Conservation (phyloP, 2,329 filamentous ascomycete genomes). For the Neoscytalidium dimidiatum region DNA sequence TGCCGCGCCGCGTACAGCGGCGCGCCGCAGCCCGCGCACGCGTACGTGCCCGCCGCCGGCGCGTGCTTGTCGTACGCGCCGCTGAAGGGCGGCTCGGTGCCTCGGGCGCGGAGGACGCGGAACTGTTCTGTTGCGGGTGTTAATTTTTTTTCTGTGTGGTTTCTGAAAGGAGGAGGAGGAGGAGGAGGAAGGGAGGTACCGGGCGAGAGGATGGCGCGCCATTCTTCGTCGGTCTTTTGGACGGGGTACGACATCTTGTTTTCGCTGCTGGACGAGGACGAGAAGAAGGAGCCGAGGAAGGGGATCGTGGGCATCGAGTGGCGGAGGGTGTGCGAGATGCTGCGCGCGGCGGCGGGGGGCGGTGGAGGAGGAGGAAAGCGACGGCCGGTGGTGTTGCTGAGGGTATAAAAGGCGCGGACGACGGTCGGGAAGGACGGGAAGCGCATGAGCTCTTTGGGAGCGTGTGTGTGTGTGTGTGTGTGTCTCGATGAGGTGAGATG, state of each 20-base stretch:
- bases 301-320: constrained; percentile 76
- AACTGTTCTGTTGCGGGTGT: constrained; percentile 81
- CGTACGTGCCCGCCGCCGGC: constrained; percentile 75
- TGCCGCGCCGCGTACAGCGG: constrained; percentile 91
- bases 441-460: constrained; percentile 5
- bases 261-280: constrained; percentile 51
- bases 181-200: constrained; percentile 49
- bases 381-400: constrained; percentile 48
- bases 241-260: constrained; percentile 66
- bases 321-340: constrained; percentile 38
- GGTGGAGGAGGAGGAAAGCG: constrained; percentile 25
- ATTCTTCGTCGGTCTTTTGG: constrained; percentile 78
- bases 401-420: constrained; percentile 48
- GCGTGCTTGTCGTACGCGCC: constrained; percentile 89
- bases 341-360: constrained; percentile 28
- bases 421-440: constrained; percentile 31
- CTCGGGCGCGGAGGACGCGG: constrained; percentile 86
- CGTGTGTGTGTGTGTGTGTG: no score
- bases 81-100: constrained; percentile 78
- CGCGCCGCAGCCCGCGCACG: constrained; percentile 80
- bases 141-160: no score
- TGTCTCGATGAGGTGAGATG: not conserved
- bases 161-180: not conserved
- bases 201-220: constrained; percentile 79
- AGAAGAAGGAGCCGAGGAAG: constrained; percentile 76